A percentile compares a stretch with the other conserved stretches of the same genome.
These are phyloP conservation scores for Lipomyces sp. DNA, from an alignment of 805 yeast species.

Conservation along the genomic window DNA sequence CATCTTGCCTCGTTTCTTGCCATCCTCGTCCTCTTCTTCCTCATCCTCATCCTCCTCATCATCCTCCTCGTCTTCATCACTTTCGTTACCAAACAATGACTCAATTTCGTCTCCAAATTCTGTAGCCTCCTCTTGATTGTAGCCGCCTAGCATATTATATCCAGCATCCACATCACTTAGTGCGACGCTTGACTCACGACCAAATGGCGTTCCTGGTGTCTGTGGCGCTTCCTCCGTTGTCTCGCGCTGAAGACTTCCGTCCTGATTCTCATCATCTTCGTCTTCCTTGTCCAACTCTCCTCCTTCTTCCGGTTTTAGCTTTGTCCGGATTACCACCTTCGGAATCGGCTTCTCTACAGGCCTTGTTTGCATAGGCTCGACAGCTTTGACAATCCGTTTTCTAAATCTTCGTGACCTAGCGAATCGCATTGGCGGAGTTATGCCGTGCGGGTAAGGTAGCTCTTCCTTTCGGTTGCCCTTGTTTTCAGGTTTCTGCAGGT, in stretches of 20 bases:
- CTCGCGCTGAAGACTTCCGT: constrained; percentile 32
- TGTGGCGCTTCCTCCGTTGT: constrained; percentile 32
- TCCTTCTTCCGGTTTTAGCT: constrained; percentile 47
- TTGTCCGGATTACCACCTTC: constrained; percentile 28
- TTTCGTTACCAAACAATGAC: constrained; percentile 51
- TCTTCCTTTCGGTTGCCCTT: constrained; percentile 33
- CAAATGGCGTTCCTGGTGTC: constrained; percentile 36
- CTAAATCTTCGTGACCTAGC: constrained; percentile 73
- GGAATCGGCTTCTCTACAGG: constrained; percentile 30
- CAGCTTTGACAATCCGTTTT: constrained; percentile 62
- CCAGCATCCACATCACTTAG: constrained; percentile 41
- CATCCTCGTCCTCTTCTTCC: constrained; percentile 62
- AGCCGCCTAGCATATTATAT: constrained; percentile 44
- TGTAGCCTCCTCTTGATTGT: constrained; percentile 45
- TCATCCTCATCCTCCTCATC: constrained; percentile 51
- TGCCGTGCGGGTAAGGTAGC: constrained; percentile 67
- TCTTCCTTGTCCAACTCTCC: constrained; percentile 39
- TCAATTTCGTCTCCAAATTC: constrained; percentile 48
- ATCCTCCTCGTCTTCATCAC: constrained; percentile 48
- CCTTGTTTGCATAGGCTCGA: constrained; percentile 19
- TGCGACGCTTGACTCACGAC: constrained; percentile 35
- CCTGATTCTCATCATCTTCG: constrained; percentile 26
- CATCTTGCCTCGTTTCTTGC: constrained; percentile 56
- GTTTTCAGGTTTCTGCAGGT: constrained; percentile 30
- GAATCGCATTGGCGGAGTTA: constrained; percentile 78